These are phyloP conservation scores for Boletus mariae DNA, from an alignment of 1,284 basidiomycete species.

Conservation along the genomic window DNA sequence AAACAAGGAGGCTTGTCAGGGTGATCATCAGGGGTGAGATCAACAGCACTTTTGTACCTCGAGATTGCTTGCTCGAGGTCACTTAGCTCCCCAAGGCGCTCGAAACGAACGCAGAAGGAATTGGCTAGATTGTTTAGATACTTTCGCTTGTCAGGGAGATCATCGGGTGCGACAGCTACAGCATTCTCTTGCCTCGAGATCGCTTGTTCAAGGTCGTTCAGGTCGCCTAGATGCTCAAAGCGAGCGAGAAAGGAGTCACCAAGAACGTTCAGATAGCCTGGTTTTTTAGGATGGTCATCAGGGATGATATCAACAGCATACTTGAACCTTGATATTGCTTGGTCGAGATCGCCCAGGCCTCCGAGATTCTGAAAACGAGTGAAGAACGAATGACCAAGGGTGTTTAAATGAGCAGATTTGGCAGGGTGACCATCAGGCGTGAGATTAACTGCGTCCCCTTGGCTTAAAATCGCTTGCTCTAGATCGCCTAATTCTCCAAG, in stretches of 20 bases:
- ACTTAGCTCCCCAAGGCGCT: not conserved
- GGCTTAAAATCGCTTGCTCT: constrained; percentile 6
- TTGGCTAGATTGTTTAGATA: constrained; percentile 1
- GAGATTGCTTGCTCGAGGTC: constrained; percentile 5
- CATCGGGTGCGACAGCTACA: not conserved
- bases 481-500: not conserved
- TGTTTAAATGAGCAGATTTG: not conserved
- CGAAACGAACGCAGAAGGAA: constrained; percentile 1
- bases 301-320: constrained; percentile 1
- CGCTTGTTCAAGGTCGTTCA: not conserved
- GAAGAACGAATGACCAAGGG: not conserved
- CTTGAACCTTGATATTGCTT: constrained; percentile 1
- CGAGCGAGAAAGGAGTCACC: not conserved
- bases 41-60: not conserved
- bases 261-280: not conserved
- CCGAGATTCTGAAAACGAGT: not conserved
- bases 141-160: not conserved
- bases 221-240: not conserved
- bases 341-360: constrained; percentile 1
- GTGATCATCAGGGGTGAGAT: not conserved
- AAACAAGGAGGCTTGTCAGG: not conserved
- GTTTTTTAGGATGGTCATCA: not conserved
- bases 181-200: not conserved
- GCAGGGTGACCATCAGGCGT: not conserved
- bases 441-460: not conserved